Evolutionary conservation across 2,329 filamentous ascomycete genomes (phyloP), one percentile per base, ranked within the genome.

Genomic region (Talaromyces sp.): DNA sequence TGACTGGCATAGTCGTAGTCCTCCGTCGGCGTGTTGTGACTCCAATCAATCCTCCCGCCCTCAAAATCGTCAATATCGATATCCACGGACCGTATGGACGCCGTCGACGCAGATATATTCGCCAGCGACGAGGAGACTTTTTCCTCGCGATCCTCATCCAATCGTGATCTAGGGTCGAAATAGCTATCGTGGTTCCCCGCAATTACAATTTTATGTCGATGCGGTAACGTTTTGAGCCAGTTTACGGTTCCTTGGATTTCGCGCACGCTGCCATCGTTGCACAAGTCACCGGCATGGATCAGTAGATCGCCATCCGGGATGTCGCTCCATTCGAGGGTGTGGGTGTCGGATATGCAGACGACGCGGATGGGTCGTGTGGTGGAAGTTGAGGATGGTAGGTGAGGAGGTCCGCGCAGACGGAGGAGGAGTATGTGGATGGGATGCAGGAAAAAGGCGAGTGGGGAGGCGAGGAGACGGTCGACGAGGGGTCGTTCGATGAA

Each of bases 311-410:
- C 93, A 10, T 84, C 78, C 0, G 93, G 92, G 3, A 79, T 68
- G 39, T 76, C 71, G 13, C 66, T 48, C 68, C 75, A 76, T 69
- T 76, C 69, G 0, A 96, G 82, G n/a, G 82, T 70, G 79, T 97
- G 94, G 0, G 94, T 97, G 78, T 97, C 94, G 10, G 92, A 94
- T 68, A 97, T 87, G 78, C 92, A 96, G 68, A 97, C 91, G 31
- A 97, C 84, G 66, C 88, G 88, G 73, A 97, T 86, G 16, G 7
- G 85, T 79, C 0, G 80, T 81, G 63, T 74, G 69, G 50, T 82
- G 16, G 56, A 31, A 13, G 79, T 57, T 37, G 81, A 80, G 2
- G 87, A 83, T 11, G 88, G 85, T 16, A 76, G 81, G 69, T 87
- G 86, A 0, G 90, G 87, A 11, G 82, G 76, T 1, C 90, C 89